Conservation (phyloP, 495 filamentous ascomycete genomes). For the Glutinoglossum americanum region DNA sequence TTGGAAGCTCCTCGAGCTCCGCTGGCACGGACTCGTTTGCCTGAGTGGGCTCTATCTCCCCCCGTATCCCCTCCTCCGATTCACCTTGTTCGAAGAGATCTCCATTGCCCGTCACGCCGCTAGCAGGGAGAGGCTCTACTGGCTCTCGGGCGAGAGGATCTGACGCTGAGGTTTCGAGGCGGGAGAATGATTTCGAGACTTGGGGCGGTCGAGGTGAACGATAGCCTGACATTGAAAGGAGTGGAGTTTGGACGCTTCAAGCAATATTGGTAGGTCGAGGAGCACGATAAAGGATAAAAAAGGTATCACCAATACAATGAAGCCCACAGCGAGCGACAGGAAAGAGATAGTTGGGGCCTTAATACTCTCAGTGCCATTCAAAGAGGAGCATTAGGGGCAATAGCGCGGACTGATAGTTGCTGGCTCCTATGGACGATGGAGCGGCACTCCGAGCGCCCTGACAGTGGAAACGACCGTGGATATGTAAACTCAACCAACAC, state of each 20-base stretch:
- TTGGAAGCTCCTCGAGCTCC: slow-evolving; percentile 69
- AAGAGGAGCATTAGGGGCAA: too few species aligned
- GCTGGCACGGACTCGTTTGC: slow-evolving; percentile 28
- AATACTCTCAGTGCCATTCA: too few species aligned
- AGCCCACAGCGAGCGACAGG: not conserved
- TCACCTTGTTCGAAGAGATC: slow-evolving; percentile 19
- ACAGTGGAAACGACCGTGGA: not conserved
- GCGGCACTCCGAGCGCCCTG: not conserved
- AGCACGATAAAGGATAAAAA: not conserved
- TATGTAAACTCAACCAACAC: not conserved
- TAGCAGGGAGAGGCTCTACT: slow-evolving; percentile 5
- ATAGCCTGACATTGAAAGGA: not conserved
- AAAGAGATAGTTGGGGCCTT: not conserved
- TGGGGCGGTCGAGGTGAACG: slow-evolving; percentile 13
- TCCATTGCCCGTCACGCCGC: slow-evolving; percentile 7
- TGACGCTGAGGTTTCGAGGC: slow-evolving; percentile 24
- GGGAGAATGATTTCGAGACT: slow-evolving; percentile 30
- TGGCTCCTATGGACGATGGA: not conserved
- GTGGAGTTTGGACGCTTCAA: not conserved
- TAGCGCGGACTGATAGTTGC: not conserved
- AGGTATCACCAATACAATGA: not conserved
- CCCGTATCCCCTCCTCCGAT: slow-evolving; percentile 15
- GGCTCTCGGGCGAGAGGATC: slow-evolving; percentile 20
- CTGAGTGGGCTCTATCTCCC: slow-evolving; percentile 20
- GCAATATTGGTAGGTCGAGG: not conserved